phyloP scores from a whole-genome alignment of 768 basidiomycete genomes.

The Psilocybe tampanensis region DNA sequence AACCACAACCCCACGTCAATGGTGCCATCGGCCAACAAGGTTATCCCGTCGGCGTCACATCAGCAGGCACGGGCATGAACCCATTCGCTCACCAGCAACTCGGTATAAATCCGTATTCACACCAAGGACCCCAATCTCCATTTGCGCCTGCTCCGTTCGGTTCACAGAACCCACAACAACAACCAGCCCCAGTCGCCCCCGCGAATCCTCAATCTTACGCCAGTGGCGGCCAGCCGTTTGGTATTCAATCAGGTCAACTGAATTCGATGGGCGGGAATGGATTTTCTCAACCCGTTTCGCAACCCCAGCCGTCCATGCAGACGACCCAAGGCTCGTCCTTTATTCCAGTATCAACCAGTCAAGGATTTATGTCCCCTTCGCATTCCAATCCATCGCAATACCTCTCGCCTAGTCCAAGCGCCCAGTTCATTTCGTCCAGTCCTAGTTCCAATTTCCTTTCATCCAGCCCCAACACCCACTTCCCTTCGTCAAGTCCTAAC shows the following conservation, averaged over 20 bases:
- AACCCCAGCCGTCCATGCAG: conserved; percentile 16
- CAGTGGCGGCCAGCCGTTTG: not conserved
- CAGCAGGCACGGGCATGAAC: conserved; percentile 27
- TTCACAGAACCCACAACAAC: conserved; percentile 12
- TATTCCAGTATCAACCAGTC: not conserved
- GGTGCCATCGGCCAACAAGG: conserved; percentile 19
- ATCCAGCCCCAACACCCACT: too few relatives aligned
- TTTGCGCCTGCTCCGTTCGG: conserved; percentile 14
- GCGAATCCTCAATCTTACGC: conserved; percentile 7
- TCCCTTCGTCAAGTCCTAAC: not conserved
- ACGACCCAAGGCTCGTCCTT: conserved; percentile 12
- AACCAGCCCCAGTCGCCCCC: conserved; percentile 2
- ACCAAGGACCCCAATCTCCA: conserved; percentile 18
- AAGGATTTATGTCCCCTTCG: conserved; percentile 4
- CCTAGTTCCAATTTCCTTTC: conserved; percentile 24
- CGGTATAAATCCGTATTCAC: conserved; percentile 30
- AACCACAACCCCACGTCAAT: conserved; percentile 5
- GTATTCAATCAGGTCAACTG: conserved; percentile 19
- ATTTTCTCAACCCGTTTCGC: conserved; percentile 15
- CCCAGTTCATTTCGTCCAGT: conserved; percentile 14
- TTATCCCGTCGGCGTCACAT: conserved; percentile 18
- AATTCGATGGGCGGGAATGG: conserved; percentile 16
- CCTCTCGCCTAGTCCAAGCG: conserved; percentile 23
- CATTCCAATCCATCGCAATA: not conserved
- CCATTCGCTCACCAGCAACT: conserved; percentile 28